Percentiles rank a stretch among this genome's conserved stretches.
Conservation (phyloP, 1,284 basidiomycete genomes). For the Papiliotrema flavescens region DNA sequence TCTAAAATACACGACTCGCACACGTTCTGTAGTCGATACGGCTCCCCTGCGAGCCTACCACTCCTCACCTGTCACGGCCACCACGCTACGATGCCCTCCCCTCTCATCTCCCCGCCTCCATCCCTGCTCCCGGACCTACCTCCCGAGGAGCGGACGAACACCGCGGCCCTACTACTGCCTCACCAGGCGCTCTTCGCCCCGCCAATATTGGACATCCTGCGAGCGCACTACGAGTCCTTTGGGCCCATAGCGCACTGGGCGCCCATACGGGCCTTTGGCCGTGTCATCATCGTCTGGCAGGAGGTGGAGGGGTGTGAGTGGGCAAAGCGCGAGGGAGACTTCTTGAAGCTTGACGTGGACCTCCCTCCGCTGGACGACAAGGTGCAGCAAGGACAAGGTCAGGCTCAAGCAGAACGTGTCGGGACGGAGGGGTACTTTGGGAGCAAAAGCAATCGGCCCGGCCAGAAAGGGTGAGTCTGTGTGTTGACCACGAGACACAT, state of each 20-base stretch:
- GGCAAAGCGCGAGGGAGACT: slow-evolving; percentile 45
- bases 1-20: too few relatives aligned
- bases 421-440: too few relatives aligned
- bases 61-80: too few relatives aligned
- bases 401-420: too few relatives aligned
- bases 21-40: too few relatives aligned
- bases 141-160: slow-evolving; percentile 56
- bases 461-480: too few relatives aligned
- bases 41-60: too few relatives aligned
- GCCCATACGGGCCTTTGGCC: slow-evolving; percentile 70
- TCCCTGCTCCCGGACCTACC: slow-evolving; percentile 11
- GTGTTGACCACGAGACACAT: too few relatives aligned
- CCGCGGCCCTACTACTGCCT: slow-evolving; percentile 63
- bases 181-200: slow-evolving; percentile 67
- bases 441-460: too few relatives aligned
- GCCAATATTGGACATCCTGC: slow-evolving; percentile 62
- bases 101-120: slow-evolving; percentile 13
- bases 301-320: slow-evolving; percentile 48
- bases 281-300: slow-evolving; percentile 76
- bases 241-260: slow-evolving; percentile 82
- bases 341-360: slow-evolving; percentile 34
- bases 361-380: slow-evolving; percentile 2
- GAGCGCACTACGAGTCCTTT: slow-evolving; percentile 64
- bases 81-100: not conserved
- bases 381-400: too few relatives aligned